A percentile compares a stretch with the other conserved stretches of the same genome.
These are phyloP conservation scores for Sporisorium sorghi DNA, from an alignment of 1,284 basidiomycete species.

Conservation along the genomic window DNA sequence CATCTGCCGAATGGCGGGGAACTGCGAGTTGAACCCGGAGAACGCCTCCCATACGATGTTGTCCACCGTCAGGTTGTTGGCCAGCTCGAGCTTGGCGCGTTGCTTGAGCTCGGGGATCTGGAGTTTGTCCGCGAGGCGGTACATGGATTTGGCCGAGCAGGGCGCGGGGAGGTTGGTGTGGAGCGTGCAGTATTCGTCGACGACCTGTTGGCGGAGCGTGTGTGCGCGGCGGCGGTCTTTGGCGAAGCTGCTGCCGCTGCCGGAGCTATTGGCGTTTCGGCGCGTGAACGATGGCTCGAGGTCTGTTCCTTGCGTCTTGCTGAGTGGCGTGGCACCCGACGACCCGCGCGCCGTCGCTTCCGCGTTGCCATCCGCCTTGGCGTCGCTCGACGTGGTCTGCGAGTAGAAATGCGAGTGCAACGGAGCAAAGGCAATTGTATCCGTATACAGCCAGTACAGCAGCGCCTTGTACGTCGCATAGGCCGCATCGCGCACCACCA, in stretches of 20 bases:
- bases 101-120: slow-evolving; percentile 78
- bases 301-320: slow-evolving; percentile 11
- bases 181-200: slow-evolving; percentile 46
- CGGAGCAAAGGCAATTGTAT: slow-evolving; percentile 84
- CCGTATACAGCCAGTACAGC: slow-evolving; percentile 87
- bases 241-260: slow-evolving; percentile 14
- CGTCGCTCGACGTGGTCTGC: slow-evolving; percentile 23
- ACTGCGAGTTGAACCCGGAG: slow-evolving; percentile 83
- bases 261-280: background rate
- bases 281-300: slow-evolving; percentile 1
- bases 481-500: slow-evolving; percentile 79
- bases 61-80: slow-evolving; percentile 78
- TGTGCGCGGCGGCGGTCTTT: slow-evolving; percentile 39
- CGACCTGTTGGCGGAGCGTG: slow-evolving; percentile 40
- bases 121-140: slow-evolving; percentile 78
- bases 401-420: slow-evolving; percentile 75
- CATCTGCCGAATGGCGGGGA: slow-evolving; percentile 81
- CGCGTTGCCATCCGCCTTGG: background rate
- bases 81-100: slow-evolving; percentile 81
- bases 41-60: slow-evolving; percentile 89
- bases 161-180: slow-evolving; percentile 77
- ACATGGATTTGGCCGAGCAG: slow-evolving; percentile 87
- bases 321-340: background rate
- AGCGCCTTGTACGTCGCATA: slow-evolving; percentile 85
- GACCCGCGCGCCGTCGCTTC: slow-evolving; percentile 1